A percentile compares a stretch with the other conserved stretches of the same genome.
Conservation (phyloP, 306 rosid genomes). For the Herpetospermum pedunculosum region DNA sequence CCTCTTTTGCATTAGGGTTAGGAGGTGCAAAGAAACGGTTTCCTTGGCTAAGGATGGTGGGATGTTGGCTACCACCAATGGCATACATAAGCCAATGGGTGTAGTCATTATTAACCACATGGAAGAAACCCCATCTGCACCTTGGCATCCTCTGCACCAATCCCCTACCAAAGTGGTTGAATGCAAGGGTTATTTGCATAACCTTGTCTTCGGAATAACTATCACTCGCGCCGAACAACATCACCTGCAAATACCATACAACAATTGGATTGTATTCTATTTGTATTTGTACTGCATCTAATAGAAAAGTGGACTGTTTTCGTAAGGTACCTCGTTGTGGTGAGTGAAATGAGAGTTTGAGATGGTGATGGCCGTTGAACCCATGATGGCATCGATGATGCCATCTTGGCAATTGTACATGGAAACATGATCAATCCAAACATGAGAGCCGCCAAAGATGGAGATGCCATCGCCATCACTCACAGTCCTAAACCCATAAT, state of each 20-base stretch:
- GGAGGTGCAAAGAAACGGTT: background rate
- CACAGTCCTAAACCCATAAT: background rate
- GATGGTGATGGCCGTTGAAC: background rate
- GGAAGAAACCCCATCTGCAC: background rate
- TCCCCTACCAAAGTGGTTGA: background rate
- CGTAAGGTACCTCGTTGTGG: background rate
- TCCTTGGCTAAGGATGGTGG: background rate
- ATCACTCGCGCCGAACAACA: background rate
- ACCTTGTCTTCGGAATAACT: background rate
- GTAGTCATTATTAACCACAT: background rate
- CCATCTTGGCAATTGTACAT: background rate
- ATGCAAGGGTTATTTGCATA: background rate
- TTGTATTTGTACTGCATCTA: too few species aligned
- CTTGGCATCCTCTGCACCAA: background rate
- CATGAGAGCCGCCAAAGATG: background rate
- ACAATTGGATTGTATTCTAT: too few species aligned
- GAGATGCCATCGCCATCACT: background rate
- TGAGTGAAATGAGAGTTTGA: background rate
- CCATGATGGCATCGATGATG: background rate
- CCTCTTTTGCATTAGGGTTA: background rate
- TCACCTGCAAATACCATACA: background rate
- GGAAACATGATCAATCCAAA: background rate
- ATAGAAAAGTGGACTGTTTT: too few species aligned
- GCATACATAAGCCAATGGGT: background rate
- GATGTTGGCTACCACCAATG: background rate